phyloP scores from a whole-genome alignment of 1,139 yeast genomes.

The Ashbya aceris region DNA sequence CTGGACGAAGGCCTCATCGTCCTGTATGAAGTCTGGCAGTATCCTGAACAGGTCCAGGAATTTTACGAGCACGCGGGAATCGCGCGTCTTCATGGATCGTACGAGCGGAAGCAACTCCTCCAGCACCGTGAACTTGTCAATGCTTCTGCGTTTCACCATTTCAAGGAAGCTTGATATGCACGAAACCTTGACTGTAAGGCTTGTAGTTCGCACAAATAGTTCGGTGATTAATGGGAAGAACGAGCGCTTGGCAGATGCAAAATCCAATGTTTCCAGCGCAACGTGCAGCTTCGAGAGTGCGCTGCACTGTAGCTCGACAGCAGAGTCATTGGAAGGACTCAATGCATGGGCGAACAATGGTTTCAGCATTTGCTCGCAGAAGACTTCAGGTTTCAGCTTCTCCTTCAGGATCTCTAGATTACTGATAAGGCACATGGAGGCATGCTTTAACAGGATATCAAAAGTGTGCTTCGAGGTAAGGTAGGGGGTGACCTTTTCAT shows the following conservation, averaged over 20 bases:
- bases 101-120: slow-evolving; percentile 76
- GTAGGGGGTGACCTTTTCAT: slow-evolving; percentile 55
- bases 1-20: slow-evolving; percentile 34
- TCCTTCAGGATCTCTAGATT: slow-evolving; percentile 44
- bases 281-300: slow-evolving; percentile 40
- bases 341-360: slow-evolving; percentile 24
- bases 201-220: slow-evolving; percentile 74
- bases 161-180: slow-evolving; percentile 57
- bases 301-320: slow-evolving; percentile 44
- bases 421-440: slow-evolving; percentile 46
- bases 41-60: slow-evolving; percentile 46
- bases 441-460: slow-evolving; percentile 38
- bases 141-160: slow-evolving; percentile 47
- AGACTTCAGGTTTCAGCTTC: slow-evolving; percentile 38
- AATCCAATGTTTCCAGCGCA: slow-evolving; percentile 47
- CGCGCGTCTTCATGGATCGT: slow-evolving; percentile 67
- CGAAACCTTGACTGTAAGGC: slow-evolving; percentile 64
- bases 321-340: slow-evolving; percentile 15
- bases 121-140: slow-evolving; percentile 62
- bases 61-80: slow-evolving; percentile 52
- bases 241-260: slow-evolving; percentile 63
- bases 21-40: slow-evolving; percentile 35
- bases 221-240: slow-evolving; percentile 64
- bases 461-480: slow-evolving; percentile 27
- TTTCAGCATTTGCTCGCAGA: slow-evolving; percentile 34